Base-by-base conservation (phyloP, 441 rosid species). In the Erodium chrysanthum region DNA sequence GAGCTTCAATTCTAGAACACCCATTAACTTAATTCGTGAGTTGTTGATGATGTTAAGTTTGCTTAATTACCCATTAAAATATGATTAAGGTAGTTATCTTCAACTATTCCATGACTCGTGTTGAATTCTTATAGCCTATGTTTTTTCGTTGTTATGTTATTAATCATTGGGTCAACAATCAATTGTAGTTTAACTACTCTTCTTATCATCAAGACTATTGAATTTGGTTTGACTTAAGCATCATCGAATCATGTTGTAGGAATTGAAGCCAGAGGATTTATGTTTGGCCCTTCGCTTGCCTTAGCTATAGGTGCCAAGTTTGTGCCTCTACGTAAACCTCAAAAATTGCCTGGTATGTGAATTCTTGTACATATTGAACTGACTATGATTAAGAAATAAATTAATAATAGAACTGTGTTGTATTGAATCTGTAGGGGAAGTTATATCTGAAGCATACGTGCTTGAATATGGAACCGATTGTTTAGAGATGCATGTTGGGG, bases 221-320 rank as follows among this genome's bases (percentile, higher is more conserved):
- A 27, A 27, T 1, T 27, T 27, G 29, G 29, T 27, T 27, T 27
- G 29, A 27, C 29, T 27, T 27, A 3, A 27, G 29, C 29, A 27
- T 3, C 3, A 27, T 27, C 29, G 29, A 46, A 52, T 52, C 23
- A 5, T 7, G 7, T 18, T 52, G 59, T 18, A 94, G 97, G 97
- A 69, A 87, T 91, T 66, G 97, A 91, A 83, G 97, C 98, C 9
- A 84, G 97, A 74, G 97, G 97, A 9, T 94, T 94, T 82, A 80
- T 94, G 88, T 91, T 94, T 67, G 98, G 96, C 44, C 93, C 96
- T 14, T 66, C 98, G 6, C 84, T 93, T 74, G 98, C 98, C 7
- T 82, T 93, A 60, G 97, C 97, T 23, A 86, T 93, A 9, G 97
- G 96, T 20, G 97, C 98, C 5, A 94, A 94, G 83, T 94, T 94